Conservation (phyloP, 306 rosid genomes). For the Abrus pulchellus region DNA sequence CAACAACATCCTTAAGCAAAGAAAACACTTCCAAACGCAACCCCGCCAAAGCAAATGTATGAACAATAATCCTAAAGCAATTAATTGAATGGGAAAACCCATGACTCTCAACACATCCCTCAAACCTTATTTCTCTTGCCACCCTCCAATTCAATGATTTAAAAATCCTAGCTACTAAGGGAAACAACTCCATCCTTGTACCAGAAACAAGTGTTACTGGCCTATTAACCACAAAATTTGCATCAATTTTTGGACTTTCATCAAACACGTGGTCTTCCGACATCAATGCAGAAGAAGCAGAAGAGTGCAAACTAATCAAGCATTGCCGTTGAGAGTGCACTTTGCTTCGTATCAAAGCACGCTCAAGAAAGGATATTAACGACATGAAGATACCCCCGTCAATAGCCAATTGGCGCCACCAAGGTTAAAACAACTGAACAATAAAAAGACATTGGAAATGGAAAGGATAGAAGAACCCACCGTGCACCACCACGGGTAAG, state of each 20-base stretch:
- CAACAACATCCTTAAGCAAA: slow-evolving; percentile 69
- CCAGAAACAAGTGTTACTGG: background rate
- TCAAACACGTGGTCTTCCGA: slow-evolving; percentile 58
- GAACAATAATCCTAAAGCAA: slow-evolving; percentile 62
- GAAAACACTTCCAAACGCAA: slow-evolving; percentile 61
- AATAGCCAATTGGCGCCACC: slow-evolving; percentile 34
- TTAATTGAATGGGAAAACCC: slow-evolving; percentile 61
- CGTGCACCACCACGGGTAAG: background rate
- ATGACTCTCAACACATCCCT: slow-evolving; percentile 51
- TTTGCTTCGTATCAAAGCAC: slow-evolving; percentile 40
- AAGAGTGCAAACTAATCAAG: slow-evolving; percentile 43
- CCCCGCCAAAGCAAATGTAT: slow-evolving; percentile 61
- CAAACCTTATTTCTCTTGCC: slow-evolving; percentile 59
- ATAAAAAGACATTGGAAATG: slow-evolving; percentile 9
- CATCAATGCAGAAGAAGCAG: slow-evolving; percentile 58
- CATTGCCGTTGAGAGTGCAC: slow-evolving; percentile 25
- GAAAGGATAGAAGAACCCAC: background rate
- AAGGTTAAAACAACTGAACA: slow-evolving; percentile 5
- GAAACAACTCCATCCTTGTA: slow-evolving; percentile 46
- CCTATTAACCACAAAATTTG: slow-evolving; percentile 18
- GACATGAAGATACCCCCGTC: slow-evolving; percentile 60
- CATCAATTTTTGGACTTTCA: slow-evolving; percentile 52
- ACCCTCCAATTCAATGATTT: slow-evolving; percentile 66
- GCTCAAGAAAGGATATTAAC: slow-evolving; percentile 40
- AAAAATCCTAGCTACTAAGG: slow-evolving; percentile 53